Evolutionary conservation across 1,139 yeast species (phyloP), one percentile per base, ranked within the genome.

Genomic region (Candida glucosophila): DNA sequence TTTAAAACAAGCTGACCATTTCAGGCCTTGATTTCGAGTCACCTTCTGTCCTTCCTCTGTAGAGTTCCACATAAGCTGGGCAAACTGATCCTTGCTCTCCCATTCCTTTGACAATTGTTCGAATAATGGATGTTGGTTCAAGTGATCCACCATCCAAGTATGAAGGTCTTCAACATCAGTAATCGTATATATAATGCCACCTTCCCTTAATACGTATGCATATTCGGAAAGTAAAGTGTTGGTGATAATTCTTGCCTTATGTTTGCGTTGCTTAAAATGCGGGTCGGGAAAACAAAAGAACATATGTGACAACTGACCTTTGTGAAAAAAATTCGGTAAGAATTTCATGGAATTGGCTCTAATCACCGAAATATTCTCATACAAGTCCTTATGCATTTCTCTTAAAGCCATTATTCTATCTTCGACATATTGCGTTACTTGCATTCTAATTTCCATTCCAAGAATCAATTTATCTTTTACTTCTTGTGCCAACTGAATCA

Each of bases 231-330:
- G 64, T 34, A 90, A 60, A 2, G 97, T 90, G 33, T 75, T 77
- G 33, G 98, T 88, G 37, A 90, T 74, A 43, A 90, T 90, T 61
- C 99, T 71, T 6, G 97, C 97, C 62, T 90, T 90, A 56, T 92
- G 98, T 52, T 90, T 90, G 44, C 98, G 71, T 52, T 85, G 95
- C 49, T 90, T 90, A 64, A 90, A 90, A 53, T 92, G 98, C 9
- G 99, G 99, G 55, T 90, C 99, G 12, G 99, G 99, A 69, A 90
- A 90, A 55, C 98, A 92, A 60, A 92, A 90, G 55, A 90, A 90
- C 74, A 90, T 82, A 62, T 90, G 90, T 20, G 78, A 73, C 28
- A 90, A 61, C 51, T 82, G 92, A 5, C 77, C 77, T 51, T 79
- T 77, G 30, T 67, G 61, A 58, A 92, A 90, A 52, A 92, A 90